phyloP scores from a whole-genome alignment of 805 yeast genomes.

The Kazachstania kunashirensis region DNA sequence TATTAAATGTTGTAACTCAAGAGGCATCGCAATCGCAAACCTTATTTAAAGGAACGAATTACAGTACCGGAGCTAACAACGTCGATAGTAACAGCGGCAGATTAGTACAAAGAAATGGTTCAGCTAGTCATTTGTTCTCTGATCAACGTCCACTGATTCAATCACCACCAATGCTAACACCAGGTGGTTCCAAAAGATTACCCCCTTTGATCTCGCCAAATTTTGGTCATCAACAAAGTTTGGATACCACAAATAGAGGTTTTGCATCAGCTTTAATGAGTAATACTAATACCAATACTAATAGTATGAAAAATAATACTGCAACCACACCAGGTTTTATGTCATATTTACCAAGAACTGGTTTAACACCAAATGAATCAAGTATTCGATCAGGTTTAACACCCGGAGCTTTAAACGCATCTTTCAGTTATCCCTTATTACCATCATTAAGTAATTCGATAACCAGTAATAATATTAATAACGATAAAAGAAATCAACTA shows the following conservation, averaged over 20 bases:
- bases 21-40: no score
- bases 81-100: neutral
- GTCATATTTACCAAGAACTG: slow-evolving; percentile 34
- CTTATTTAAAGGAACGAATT: no score
- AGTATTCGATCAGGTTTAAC: slow-evolving; percentile 62
- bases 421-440: slow-evolving; percentile 12
- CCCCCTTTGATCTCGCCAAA: slow-evolving; percentile 32
- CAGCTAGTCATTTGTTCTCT: slow-evolving; percentile 4
- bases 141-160: slow-evolving; percentile 15
- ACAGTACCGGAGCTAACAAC: no score
- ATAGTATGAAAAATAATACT: neutral
- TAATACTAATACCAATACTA: neutral
- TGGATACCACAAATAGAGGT: neutral
- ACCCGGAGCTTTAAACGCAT: slow-evolving; percentile 39
- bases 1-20: neutral
- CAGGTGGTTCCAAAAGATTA: slow-evolving; percentile 46
- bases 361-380: slow-evolving; percentile 70
- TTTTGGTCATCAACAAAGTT: slow-evolving; percentile 5
- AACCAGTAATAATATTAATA: neutral
- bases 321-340: slow-evolving; percentile 5
- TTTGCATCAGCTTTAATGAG: neutral
- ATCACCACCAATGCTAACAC: slow-evolving; percentile 42
- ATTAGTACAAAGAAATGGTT: no score
- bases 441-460: slow-evolving; percentile 8
- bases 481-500: neutral